These are phyloP conservation scores for Gleditsia sinensis DNA, from an alignment of 306 rosid species.

Conservation along the genomic window DNA sequence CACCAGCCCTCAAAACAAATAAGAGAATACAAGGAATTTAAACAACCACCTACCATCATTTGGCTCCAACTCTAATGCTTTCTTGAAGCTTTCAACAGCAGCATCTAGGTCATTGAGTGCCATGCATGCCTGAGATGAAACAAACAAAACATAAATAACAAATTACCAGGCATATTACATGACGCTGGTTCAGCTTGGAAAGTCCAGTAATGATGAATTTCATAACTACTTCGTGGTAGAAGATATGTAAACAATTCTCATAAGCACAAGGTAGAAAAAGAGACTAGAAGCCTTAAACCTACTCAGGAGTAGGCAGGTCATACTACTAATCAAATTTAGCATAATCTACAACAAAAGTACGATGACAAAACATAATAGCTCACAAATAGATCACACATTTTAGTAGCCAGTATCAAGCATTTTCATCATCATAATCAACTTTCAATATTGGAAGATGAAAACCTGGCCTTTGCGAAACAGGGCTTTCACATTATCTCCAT, in stretches of 20 bases:
- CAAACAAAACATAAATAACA: constrained; percentile 28
- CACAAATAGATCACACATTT: constrained; percentile 23
- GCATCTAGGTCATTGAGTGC: constrained; percentile 52
- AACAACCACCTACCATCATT: constrained; percentile 51
- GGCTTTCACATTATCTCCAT: constrained; percentile 59
- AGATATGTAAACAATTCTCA: constrained; percentile 10
- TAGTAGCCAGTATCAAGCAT: constrained; percentile 14
- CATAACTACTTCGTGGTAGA: not conserved
- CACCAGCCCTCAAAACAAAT: constrained; percentile 3
- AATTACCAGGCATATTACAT: constrained; percentile 10
- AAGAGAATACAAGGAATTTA: constrained; percentile 6
- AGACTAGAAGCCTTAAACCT: constrained; percentile 16
- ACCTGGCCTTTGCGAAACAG: constrained; percentile 67
- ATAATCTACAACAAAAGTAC: not conserved
- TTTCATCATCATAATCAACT: constrained; percentile 16
- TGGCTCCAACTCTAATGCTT: constrained; percentile 59
- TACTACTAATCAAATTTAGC: not conserved
- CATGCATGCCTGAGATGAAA: constrained; percentile 49
- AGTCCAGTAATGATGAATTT: constrained; percentile 7
- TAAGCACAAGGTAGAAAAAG: constrained; percentile 3
- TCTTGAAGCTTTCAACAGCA: constrained; percentile 57
- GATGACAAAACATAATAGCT: not conserved
- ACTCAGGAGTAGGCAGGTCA: not conserved
- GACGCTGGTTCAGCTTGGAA: constrained; percentile 18
- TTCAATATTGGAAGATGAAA: constrained; percentile 21